These are phyloP conservation scores for Phytophthora hibernalis DNA, from an alignment of 352 stramenopile species.

Conservation along the genomic window DNA sequence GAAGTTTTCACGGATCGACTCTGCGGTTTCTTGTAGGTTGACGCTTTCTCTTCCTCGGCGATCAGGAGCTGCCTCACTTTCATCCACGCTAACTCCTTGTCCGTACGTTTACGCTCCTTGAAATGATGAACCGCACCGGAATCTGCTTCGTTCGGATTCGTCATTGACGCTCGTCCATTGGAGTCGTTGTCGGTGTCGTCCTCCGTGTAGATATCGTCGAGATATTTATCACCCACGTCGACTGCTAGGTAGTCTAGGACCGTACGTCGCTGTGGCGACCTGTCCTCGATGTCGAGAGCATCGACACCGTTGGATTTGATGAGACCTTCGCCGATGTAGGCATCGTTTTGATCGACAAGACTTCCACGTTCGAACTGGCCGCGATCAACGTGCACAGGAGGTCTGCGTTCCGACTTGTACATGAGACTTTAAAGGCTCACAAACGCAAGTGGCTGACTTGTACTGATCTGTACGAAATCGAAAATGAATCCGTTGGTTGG, in stretches of 20 bases:
- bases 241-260: conserved; percentile 66
- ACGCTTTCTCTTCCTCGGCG: conserved; percentile 40
- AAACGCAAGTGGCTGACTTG: background rate
- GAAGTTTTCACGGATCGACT: conserved; percentile 18
- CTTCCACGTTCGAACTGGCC: conserved; percentile 7
- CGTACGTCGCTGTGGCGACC: too few relatives aligned
- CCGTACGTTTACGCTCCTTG: conserved; percentile 30
- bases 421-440: background rate
- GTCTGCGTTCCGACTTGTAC: conserved; percentile 3
- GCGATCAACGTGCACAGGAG: conserved; percentile 5
- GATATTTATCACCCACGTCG: conserved; percentile 63
- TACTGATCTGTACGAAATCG: background rate
- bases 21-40: conserved; percentile 9
- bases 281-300: conserved; percentile 51
- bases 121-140: background rate
- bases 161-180: background rate
- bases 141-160: too few relatives aligned
- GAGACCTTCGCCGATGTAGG: too few relatives aligned
- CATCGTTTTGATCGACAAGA: too few relatives aligned
- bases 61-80: conserved; percentile 49
- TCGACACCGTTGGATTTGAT: conserved; percentile 42
- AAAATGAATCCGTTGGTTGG: background rate
- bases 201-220: conserved; percentile 67
- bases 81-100: conserved; percentile 41
- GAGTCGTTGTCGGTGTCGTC: conserved; percentile 39